Evolutionary conservation across 2,329 filamentous ascomycete species (phyloP), one percentile per base, ranked within the genome.

Genomic region (Beauveria rudraprayagi): DNA sequence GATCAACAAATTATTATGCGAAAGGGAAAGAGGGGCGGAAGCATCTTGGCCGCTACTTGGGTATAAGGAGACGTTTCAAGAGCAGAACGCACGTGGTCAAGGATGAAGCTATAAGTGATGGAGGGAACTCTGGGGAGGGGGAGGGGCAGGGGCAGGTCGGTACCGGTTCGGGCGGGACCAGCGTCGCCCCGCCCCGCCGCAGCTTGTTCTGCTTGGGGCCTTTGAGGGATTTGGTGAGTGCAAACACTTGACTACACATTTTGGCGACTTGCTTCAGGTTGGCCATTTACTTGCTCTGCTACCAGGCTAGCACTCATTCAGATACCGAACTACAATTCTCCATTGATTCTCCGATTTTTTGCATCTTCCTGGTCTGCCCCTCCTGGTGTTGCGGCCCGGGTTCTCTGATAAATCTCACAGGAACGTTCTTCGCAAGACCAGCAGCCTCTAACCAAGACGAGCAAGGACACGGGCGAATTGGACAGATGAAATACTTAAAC

Each of bases 251-350:
- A 46, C 26, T 56, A 24, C 28, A 40, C n/a, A 22, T 5, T 2
- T 37, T 40, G 43, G 16, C 17, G 3, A 47, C 10, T 19, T 40
- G 44, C 44, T 60, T 53, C 57, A 53, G 24, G 47, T 59, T 52
- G 46, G 14, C 16, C n/a, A 7, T 52, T 58, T 34, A 37, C 43
- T 52, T 52, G 6, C 56, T 37, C 24, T 34, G 10, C 22, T 37
- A 26, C 19, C 37, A 44, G 46, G 19, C 57, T 60, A 60, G 57
- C 57, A 53, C 54, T 19, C 19, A 60, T 60, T 60, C 40, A 47
- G 41, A 53, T 60, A 60, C 57, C 57, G 57, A 60, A 41, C 7
- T 9, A 5, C 22, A 17, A 14, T 4, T 19, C n/a, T 10, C 1
- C 14, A 6, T 10, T 37, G 14, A 17, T 5, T 37, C 19, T 28